These are phyloP conservation scores for Lactuca sativa DNA, from an alignment of 129 eudicot species.

Conservation along the genomic window DNA sequence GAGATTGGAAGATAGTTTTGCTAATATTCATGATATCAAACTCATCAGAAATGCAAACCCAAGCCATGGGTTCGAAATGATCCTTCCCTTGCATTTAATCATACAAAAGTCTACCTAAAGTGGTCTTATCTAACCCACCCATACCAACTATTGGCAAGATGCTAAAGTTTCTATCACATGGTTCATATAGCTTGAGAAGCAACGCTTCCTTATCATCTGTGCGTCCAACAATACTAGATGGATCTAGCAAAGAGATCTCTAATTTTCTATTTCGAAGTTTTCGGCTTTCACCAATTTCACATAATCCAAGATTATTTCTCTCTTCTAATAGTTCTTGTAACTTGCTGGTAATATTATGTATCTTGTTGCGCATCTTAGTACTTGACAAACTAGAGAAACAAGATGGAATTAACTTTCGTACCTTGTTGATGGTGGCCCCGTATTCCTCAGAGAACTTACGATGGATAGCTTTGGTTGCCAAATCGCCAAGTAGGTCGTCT, in stretches of 20 bases:
- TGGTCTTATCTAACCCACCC: no score
- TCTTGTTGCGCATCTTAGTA: no score
- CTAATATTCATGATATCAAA: no score
- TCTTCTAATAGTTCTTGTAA: no score
- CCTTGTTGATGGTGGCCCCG: neutral
- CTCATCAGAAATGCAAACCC: no score
- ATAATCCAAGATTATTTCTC: no score
- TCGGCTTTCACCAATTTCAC: neutral
- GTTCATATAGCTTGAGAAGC: slow-evolving; percentile 4
- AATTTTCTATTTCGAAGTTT: neutral
- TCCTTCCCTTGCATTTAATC: no score
- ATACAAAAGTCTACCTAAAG: no score
- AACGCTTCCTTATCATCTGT: neutral
- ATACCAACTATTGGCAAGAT: no score
- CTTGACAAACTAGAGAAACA: slow-evolving; percentile 25
- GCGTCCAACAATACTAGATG: slow-evolving; percentile 3
- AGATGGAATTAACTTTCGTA: neutral
- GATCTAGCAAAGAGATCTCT: neutral
- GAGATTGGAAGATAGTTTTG: neutral
- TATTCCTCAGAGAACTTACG: neutral
- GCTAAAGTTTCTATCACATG: neutral
- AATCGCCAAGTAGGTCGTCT: neutral
- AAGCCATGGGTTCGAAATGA: no score
- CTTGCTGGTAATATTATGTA: no score
- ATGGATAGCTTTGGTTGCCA: neutral